phyloP scores from a whole-genome alignment of 768 basidiomycete genomes.

The Paxillus rubicundulus region DNA sequence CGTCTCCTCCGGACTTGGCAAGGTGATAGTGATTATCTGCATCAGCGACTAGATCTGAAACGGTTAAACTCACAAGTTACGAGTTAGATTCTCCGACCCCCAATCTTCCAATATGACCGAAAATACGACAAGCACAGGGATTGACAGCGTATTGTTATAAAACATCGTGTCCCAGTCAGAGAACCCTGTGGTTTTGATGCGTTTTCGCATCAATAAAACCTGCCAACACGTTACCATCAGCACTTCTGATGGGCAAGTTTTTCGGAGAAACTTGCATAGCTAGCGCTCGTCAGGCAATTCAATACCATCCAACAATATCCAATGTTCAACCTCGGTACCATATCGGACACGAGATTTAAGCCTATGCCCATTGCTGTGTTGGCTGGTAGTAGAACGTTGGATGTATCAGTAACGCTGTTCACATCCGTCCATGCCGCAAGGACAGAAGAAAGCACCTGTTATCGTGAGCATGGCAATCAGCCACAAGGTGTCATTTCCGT shows the following conservation, averaged over 20 bases:
- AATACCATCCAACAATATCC: slow-evolving; percentile 97
- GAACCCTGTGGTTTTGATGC: slow-evolving; percentile 93
- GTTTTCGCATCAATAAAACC: slow-evolving; percentile 95
- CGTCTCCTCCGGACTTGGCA: slow-evolving; percentile 72
- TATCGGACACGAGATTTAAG: slow-evolving; percentile 39
- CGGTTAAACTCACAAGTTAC: slow-evolving; percentile 81
- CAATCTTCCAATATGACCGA: slow-evolving; percentile 89
- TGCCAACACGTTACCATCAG: slow-evolving; percentile 29
- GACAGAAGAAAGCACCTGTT: slow-evolving; percentile 84
- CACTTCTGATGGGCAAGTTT: slow-evolving; percentile 1
- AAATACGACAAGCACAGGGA: slow-evolving; percentile 82
- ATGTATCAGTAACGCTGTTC: slow-evolving; percentile 38
- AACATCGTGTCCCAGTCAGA: slow-evolving; percentile 99
- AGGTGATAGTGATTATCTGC: slow-evolving; percentile 2
- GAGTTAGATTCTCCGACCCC: slow-evolving; percentile 68
- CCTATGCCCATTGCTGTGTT: slow-evolving; percentile 28
- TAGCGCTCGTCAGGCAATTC: slow-evolving; percentile 88
- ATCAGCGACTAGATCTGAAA: not conserved
- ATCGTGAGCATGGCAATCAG: not conserved
- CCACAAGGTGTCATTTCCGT: not conserved
- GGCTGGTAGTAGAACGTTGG: slow-evolving; percentile 21
- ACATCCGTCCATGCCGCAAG: slow-evolving; percentile 97
- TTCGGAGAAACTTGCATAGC: slow-evolving; percentile 61
- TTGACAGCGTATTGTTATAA: slow-evolving; percentile 95
- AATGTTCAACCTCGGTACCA: slow-evolving; percentile 57